phyloP scores from a whole-genome alignment of 1,284 basidiomycete genomes.

The Mycena citricolor region DNA sequence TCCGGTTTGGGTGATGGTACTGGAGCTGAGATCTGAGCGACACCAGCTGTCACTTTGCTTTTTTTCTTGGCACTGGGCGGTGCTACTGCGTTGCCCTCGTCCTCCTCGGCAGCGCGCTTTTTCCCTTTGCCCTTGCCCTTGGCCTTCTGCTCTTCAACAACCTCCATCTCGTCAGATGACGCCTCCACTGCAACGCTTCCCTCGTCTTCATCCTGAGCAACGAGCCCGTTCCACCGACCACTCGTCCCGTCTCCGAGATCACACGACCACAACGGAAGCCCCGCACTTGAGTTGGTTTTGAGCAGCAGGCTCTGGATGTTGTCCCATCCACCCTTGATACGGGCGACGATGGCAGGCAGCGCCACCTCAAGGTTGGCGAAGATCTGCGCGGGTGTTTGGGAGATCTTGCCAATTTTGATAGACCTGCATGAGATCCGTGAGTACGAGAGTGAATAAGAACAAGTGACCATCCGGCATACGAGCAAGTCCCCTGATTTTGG shows the following conservation, averaged over 20 bases:
- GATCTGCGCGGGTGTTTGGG: conserved; percentile 73
- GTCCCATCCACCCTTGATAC: conserved; percentile 83
- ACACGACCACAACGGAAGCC: conserved; percentile 89
- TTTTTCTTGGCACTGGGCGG: too few species aligned
- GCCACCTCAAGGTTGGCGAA: conserved; percentile 79
- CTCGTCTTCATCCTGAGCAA: conserved; percentile 37
- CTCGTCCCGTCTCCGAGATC: conserved; percentile 61
- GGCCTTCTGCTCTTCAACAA: conserved; percentile 24
- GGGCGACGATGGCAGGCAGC: conserved; percentile 73
- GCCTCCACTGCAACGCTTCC: conserved; percentile 32
- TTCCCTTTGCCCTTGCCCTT: conserved; percentile 37
- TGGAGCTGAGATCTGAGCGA: too few species aligned
- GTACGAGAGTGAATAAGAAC: background rate
- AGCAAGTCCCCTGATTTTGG: conserved; percentile 89
- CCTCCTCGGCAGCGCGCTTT: conserved; percentile 39
- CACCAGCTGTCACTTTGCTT: too few species aligned
- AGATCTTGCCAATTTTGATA: conserved; percentile 80
- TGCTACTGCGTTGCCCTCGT: too few species aligned
- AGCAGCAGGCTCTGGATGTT: conserved; percentile 90
- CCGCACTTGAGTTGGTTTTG: conserved; percentile 86
- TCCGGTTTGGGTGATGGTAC: too few species aligned
- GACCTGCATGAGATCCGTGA: conserved; percentile 49
- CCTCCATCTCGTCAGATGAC: conserved; percentile 28
- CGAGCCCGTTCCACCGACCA: conserved; percentile 63
- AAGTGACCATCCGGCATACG: conserved; percentile 50